Percentiles rank a stretch among this genome's conserved stretches.
Evolutionary conservation across 2,329 filamentous ascomycete species (phyloP).

Genomic region (Nigrograna mackinnonii): DNA sequence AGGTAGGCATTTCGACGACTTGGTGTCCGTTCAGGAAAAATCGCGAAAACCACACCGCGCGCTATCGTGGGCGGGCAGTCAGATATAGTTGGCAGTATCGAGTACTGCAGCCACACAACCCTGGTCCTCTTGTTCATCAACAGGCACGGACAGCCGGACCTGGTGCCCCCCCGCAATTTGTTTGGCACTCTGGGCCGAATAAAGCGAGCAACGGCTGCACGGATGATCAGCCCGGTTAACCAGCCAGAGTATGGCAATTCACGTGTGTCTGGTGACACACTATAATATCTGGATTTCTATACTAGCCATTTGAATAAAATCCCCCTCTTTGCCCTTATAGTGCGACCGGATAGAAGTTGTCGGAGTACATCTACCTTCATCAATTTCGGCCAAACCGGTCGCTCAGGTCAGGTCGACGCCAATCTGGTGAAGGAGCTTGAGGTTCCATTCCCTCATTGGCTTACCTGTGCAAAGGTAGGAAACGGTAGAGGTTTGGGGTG

Average conservation of each 20-base stretch:
- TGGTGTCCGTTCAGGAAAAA: constrained; percentile 22
- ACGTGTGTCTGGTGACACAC: constrained; percentile 14
- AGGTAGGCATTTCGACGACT: constrained; percentile 38
- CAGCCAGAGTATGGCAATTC: constrained; percentile 6
- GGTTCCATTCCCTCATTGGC: no score
- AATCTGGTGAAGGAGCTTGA: no score
- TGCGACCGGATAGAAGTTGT: constrained; percentile 8
- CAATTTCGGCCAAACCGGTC: constrained; percentile 7
- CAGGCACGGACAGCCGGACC: constrained; percentile 18
- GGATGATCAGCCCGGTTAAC: constrained; percentile 19
- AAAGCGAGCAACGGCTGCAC: constrained; percentile 17
- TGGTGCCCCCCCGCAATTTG: constrained; percentile 18
- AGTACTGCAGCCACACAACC: constrained; percentile 16
- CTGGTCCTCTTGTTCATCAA: constrained; percentile 11
- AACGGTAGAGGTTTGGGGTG: constrained; percentile 13
- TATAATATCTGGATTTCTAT: constrained; percentile 8
- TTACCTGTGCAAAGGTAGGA: constrained; percentile 5
- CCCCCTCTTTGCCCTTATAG: constrained; percentile 12
- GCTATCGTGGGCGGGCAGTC: constrained; percentile 25
- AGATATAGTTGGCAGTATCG: constrained; percentile 27
- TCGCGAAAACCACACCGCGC: constrained; percentile 33
- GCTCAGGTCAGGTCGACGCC: no score
- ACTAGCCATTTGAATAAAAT: constrained; percentile 8
- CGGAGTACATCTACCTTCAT: constrained; percentile 8
- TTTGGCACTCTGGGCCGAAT: constrained; percentile 18